Percentiles rank a stretch among this genome's conserved stretches.
These are phyloP conservation scores for Cyberlindnera saturnus DNA, from an alignment of 805 yeast species.

Conservation along the genomic window DNA sequence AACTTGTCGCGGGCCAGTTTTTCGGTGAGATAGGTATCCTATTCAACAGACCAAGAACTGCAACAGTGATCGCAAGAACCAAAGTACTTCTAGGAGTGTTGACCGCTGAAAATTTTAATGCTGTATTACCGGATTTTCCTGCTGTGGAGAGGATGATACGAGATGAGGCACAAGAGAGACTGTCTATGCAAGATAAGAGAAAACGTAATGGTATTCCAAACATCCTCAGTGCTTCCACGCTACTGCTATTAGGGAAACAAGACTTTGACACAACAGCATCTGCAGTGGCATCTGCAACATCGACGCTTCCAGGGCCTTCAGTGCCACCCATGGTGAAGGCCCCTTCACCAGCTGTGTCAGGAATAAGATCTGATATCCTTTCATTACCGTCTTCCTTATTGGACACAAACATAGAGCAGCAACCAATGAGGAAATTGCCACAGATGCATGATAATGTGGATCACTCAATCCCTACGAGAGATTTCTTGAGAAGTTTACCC, in stretches of 20 bases:
- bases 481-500: constrained; percentile 51
- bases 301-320: constrained; percentile 34
- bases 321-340: constrained; percentile 27
- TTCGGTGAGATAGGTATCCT: constrained; percentile 79
- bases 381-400: constrained; percentile 1
- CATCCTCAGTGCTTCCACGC: constrained; percentile 17
- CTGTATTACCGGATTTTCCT: constrained; percentile 59
- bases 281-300: constrained; percentile 27
- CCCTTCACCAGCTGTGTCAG: constrained; percentile 8
- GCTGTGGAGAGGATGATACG: constrained; percentile 59
- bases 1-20: constrained; percentile 59
- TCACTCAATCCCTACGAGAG: constrained; percentile 50
- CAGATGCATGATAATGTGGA: constrained; percentile 38
- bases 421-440: constrained; percentile 9
- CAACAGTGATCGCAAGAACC: constrained; percentile 67
- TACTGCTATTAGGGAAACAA: not conserved
- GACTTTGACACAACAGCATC: constrained; percentile 12
- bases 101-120: constrained; percentile 55
- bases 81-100: constrained; percentile 63
- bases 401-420: not conserved
- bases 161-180: constrained; percentile 74
- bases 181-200: constrained; percentile 64
- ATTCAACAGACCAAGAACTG: constrained; percentile 71
- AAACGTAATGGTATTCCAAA: constrained; percentile 36
- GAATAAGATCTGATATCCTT: constrained; percentile 1